These are phyloP conservation scores for Talaromyces pinophilus DNA, from an alignment of 2,329 filamentous ascomycete genomes.

Conservation along the genomic window DNA sequence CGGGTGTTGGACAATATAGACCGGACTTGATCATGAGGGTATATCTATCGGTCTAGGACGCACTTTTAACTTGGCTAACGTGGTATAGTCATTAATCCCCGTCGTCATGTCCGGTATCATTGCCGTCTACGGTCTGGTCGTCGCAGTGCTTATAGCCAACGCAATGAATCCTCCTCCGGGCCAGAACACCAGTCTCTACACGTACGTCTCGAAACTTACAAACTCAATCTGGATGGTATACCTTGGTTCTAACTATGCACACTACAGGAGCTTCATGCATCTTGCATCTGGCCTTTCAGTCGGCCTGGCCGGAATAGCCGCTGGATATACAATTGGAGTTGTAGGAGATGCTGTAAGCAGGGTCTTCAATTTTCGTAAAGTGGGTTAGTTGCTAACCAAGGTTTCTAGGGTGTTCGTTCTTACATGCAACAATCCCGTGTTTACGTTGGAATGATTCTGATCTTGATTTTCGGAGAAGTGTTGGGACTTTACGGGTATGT, in stretches of 20 bases:
- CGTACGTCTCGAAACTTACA: conserved; percentile 53
- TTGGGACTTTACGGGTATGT: conserved; percentile 91
- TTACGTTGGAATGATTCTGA: conserved; percentile 98
- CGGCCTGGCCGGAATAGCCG: conserved; percentile 86
- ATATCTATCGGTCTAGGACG: no score
- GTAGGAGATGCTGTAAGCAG: conserved; percentile 79
- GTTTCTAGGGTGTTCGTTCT: conserved; percentile 70
- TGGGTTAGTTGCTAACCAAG: conserved; percentile 6
- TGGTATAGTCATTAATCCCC: conserved; percentile 50
- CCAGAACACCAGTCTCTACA: conserved; percentile 78
- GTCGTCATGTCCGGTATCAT: conserved; percentile 97
- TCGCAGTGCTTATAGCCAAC: conserved; percentile 91
- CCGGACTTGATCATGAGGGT: conserved; percentile 71
- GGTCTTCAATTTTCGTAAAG: conserved; percentile 2
- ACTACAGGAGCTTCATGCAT: conserved; percentile 80
- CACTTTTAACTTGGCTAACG: not conserved
- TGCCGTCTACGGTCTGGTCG: conserved; percentile 95
- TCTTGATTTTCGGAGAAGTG: conserved; percentile 97
- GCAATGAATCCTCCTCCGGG: conserved; percentile 73
- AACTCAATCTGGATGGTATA: not conserved
- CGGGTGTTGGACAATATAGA: conserved; percentile 66
- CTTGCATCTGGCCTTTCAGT: conserved; percentile 87
- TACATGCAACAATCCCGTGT: conserved; percentile 97
- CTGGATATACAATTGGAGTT: conserved; percentile 93
- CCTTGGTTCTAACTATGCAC: conserved; percentile 26